phyloP scores from a whole-genome alignment of 2,329 filamentous ascomycete species.

The Pseudopyricularia cyperi region DNA sequence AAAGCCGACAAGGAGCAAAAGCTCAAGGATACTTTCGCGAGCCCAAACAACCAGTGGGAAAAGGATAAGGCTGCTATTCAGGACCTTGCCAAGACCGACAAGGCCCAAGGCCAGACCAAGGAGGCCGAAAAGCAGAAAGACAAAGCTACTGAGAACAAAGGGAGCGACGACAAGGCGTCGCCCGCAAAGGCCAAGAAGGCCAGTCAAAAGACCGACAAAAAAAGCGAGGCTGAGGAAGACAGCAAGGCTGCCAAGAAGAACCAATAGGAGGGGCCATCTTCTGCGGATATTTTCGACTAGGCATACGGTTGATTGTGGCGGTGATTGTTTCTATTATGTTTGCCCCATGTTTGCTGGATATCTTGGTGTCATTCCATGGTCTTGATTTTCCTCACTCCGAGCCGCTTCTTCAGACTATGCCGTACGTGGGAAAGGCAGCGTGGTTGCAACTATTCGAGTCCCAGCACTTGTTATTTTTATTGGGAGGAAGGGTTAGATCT shows the following conservation, averaged over 20 bases:
- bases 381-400: neutral
- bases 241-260: neutral
- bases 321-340: neutral
- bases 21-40: conserved; percentile 69
- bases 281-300: neutral
- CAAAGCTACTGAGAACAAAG: neutral
- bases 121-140: conserved; percentile 4
- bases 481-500: neutral
- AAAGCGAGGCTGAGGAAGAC: neutral
- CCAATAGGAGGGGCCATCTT: neutral
- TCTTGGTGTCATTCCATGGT: neutral
- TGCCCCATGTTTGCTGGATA: neutral
- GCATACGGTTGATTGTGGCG: neutral
- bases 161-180: neutral
- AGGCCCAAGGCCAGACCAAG: conserved; percentile 9
- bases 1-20: conserved; percentile 62
- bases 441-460: neutral
- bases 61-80: conserved; percentile 75
- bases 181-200: neutral
- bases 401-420: neutral
- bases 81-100: conserved; percentile 48
- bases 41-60: conserved; percentile 71
- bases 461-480: neutral
- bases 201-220: neutral
- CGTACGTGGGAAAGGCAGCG: neutral